These are phyloP conservation scores for Conticribra guillardii DNA, from an alignment of 108 stramenopile genomes.

Conservation along the genomic window DNA sequence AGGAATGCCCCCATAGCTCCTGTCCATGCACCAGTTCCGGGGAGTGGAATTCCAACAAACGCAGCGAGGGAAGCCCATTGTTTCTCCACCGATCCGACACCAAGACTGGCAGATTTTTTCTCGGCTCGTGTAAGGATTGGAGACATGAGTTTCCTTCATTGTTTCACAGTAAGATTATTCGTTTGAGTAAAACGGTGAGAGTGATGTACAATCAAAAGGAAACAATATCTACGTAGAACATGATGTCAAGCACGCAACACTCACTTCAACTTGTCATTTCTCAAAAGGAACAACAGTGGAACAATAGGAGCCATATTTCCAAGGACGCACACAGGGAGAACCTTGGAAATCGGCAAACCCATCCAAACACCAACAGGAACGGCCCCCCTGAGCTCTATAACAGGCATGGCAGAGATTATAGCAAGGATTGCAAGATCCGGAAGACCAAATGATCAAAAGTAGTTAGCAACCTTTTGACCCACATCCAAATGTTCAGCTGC, in stretches of 20 bases:
- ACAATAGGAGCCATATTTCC: constrained; percentile 94
- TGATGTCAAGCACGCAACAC: no score
- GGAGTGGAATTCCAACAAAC: constrained; percentile 96
- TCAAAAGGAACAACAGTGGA: constrained; percentile 81
- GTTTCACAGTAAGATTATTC: not conserved
- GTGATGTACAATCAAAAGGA: not conserved
- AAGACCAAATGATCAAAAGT: constrained; percentile 78
- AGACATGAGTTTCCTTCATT: constrained; percentile 69
- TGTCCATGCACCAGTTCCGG: constrained; percentile 98
- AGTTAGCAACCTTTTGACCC: constrained; percentile 89
- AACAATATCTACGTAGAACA: no score
- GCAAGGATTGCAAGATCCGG: constrained; percentile 89
- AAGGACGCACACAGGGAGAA: constrained; percentile 86
- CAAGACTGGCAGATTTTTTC: constrained; percentile 79
- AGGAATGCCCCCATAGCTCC: constrained; percentile 96
- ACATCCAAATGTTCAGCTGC: constrained; percentile 74
- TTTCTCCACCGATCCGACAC: constrained; percentile 79
- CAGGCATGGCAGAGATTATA: constrained; percentile 93
- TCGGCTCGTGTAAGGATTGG: constrained; percentile 84
- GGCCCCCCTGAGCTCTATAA: constrained; percentile 93
- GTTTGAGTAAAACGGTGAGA: constrained; percentile 1
- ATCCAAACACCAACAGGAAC: constrained; percentile 92
- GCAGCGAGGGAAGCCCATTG: constrained; percentile 92
- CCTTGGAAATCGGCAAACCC: constrained; percentile 84
- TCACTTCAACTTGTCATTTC: constrained; percentile 73